Evolutionary conservation across 2,329 filamentous ascomycete species (phyloP).

Genomic region (Hyphodiscus sp.): DNA sequence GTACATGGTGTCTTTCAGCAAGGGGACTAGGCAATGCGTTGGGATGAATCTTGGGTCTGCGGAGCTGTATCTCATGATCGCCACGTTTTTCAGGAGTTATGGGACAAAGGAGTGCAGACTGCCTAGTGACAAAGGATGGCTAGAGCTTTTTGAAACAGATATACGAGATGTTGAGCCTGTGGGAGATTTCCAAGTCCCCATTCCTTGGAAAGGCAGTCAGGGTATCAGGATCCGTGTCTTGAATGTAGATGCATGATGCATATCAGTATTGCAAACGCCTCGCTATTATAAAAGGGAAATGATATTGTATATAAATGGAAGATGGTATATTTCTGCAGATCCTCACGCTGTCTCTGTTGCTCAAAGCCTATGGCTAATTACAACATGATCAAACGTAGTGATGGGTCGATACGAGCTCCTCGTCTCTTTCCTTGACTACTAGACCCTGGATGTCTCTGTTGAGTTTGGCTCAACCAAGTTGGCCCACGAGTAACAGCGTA

Average conservation of each 20-base stretch:
- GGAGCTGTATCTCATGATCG: slow-evolving; percentile 4
- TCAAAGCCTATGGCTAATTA: too few relatives aligned
- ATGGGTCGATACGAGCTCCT: too few relatives aligned
- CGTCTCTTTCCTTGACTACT: too few relatives aligned
- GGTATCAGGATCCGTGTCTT: background rate
- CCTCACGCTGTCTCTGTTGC: too few relatives aligned
- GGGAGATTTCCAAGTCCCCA: background rate
- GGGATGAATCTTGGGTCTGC: slow-evolving; percentile 26
- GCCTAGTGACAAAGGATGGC: background rate
- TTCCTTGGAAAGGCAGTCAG: background rate
- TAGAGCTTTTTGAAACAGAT: slow-evolving; percentile 24
- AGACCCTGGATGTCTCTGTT: too few relatives aligned
- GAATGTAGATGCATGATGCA: background rate
- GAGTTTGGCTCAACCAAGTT: too few relatives aligned
- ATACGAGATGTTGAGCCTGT: slow-evolving; percentile 13
- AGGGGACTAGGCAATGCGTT: slow-evolving; percentile 37
- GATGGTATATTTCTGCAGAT: too few relatives aligned
- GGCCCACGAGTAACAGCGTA: too few relatives aligned
- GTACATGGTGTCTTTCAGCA: slow-evolving; percentile 37
- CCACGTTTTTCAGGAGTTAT: slow-evolving; percentile 3
- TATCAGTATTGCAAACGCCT: too few relatives aligned
- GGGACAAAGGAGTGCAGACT: background rate
- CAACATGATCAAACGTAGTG: too few relatives aligned
- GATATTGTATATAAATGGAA: too few relatives aligned
- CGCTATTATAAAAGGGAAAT: too few relatives aligned